Conservation (phyloP, 2,329 filamentous ascomycete genomes). For the Xylariaceae sp. region DNA sequence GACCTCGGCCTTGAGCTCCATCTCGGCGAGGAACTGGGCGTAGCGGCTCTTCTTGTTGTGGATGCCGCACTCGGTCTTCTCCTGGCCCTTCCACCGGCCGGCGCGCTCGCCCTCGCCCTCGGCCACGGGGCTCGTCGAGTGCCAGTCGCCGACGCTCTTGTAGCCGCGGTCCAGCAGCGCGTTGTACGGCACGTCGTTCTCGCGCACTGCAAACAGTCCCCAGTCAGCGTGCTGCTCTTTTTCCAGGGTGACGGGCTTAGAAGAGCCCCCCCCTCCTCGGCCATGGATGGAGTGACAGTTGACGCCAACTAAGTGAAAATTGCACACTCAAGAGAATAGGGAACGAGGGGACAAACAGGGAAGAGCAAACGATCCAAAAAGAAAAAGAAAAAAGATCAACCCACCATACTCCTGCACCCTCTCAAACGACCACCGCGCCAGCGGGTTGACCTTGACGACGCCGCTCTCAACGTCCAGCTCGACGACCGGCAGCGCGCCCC, state of each 20-base stretch:
- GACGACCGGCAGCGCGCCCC: slow-evolving; percentile 63
- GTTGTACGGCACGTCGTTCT: slow-evolving; percentile 65
- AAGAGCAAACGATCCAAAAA: no score
- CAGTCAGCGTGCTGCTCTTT: no score
- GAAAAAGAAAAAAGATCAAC: no score
- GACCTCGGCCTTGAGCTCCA: slow-evolving; percentile 51
- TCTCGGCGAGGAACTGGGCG: slow-evolving; percentile 70
- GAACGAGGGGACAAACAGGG: no score
- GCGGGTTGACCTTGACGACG: slow-evolving; percentile 69
- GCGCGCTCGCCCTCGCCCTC: slow-evolving; percentile 93
- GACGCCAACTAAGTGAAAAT: no score
- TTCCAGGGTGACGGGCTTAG: no score
- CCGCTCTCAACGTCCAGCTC: slow-evolving; percentile 61
- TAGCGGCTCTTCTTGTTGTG: slow-evolving; percentile 97
- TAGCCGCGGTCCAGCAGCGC: slow-evolving; percentile 62
- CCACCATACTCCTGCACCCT: slow-evolving; percentile 64
- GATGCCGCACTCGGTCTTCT: slow-evolving; percentile 96
- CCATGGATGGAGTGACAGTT: no score
- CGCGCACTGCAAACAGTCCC: no score
- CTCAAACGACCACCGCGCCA: slow-evolving; percentile 68
- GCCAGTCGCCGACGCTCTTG: slow-evolving; percentile 75
- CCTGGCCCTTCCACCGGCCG: slow-evolving; percentile 91
- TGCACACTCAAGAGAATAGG: no score
- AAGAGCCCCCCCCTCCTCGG: no score
- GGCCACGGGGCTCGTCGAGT: slow-evolving; percentile 84